Conservation (phyloP, 306 rosid genomes). For the Oemleria cerasiformis region DNA sequence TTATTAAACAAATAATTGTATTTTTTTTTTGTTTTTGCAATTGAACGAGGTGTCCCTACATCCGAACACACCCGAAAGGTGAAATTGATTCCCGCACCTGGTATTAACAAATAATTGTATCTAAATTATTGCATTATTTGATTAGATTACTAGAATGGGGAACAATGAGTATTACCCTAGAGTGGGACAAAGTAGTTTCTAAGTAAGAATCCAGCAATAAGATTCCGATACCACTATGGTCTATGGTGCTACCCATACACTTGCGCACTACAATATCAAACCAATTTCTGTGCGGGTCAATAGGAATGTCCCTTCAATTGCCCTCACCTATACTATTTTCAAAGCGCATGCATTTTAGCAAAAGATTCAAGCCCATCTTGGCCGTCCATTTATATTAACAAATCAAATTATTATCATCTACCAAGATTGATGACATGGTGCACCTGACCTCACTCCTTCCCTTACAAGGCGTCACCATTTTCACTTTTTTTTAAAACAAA, state of each 20-base stretch:
- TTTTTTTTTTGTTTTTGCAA: too few species aligned
- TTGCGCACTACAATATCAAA: neutral
- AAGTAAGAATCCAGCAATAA: neutral
- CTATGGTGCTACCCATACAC: too few species aligned
- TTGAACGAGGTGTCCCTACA: too few species aligned
- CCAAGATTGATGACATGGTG: constrained; percentile 19
- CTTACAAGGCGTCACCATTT: neutral
- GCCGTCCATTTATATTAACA: constrained; percentile 7
- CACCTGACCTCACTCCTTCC: neutral
- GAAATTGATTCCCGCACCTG: too few species aligned
- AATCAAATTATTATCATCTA: neutral
- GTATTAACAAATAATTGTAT: too few species aligned
- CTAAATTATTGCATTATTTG: too few species aligned
- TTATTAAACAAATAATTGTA: too few species aligned
- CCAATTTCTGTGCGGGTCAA: too few species aligned
- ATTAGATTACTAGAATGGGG: neutral
- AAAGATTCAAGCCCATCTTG: constrained; percentile 5
- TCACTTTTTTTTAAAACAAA: neutral
- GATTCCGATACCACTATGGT: neutral
- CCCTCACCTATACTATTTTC: neutral
- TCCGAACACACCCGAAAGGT: too few species aligned
- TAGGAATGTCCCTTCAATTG: neutral
- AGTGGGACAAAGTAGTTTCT: too few species aligned
- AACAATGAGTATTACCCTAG: too few species aligned
- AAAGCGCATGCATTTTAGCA: neutral